Evolutionary conservation across 2,329 filamentous ascomycete genomes (phyloP), one percentile per base, ranked within the genome.

Genomic region (Clarireedia sp.): DNA sequence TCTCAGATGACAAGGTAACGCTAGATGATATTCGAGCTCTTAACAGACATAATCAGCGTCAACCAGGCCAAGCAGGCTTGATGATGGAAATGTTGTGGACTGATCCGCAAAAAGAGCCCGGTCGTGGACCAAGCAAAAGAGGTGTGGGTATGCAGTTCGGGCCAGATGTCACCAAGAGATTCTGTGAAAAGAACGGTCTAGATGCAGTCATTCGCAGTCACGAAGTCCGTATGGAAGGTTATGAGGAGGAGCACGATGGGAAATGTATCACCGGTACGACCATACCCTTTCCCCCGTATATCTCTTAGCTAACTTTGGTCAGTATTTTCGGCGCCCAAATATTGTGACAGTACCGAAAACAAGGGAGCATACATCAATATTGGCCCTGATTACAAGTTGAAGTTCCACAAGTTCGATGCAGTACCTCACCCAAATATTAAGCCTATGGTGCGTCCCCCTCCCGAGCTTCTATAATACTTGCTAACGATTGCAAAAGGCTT

Each of bases 51-150:
- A 84, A 82, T 70, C 94, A 97, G 73, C 81, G 89, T 59, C 92
- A 97, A 67, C 92, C 94, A 2, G 94, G 94, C 33, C 94, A 99
- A 71, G 76, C 87, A 48, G 94, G 94, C 14, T 75, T 99, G 65
- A 99, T 99, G 94, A 99, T 99, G 94, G 94, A 99, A 74, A 99
- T 99, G 94, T 81, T 99, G 47, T 99, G 94, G 94, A 97, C 94
- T 0, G 94, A 99, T 69, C 94, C 94, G 2, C 94, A 99, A 71
- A 80, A 87, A 0, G 79, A 84, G 64, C 85, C 87, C 26, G 94
- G 94, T 51, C 85, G 94, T 63, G 90, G 91, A 8, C 94, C 94
- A 45, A 96, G 90, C 77, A 99, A 99, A 78, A 83, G 94, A 69
- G 94, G 94, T 63, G 92, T 99, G 19, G 94, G 94, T 51, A 81